Evolutionary conservation across 306 rosid genomes (phyloP).

Genomic region (Acacia confusa): DNA sequence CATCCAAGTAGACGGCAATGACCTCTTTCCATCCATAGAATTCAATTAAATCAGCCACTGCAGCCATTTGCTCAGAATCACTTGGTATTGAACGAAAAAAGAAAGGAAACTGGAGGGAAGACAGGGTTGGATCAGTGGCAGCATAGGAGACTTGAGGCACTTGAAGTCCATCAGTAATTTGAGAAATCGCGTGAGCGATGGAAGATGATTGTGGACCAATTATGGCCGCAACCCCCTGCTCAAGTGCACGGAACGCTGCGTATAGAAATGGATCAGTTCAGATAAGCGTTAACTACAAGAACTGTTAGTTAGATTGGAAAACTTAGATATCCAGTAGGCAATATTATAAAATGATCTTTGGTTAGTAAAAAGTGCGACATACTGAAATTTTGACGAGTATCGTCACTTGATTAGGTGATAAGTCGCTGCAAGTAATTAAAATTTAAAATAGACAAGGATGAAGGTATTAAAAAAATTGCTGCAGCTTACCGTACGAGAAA

Average conservation of each 20-base stretch:
- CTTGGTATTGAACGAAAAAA: conserved; percentile 72
- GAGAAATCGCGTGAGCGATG: conserved; percentile 72
- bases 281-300: conserved; percentile 28
- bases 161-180: conserved; percentile 76
- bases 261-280: conserved; percentile 27
- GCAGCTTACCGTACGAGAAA: too few species aligned
- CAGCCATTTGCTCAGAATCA: conserved; percentile 80
- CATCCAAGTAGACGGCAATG: conserved; percentile 68
- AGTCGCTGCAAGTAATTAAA: conserved; percentile 8
- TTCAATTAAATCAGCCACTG: conserved; percentile 71
- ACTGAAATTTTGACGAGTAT: conserved; percentile 26
- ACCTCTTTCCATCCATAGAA: conserved; percentile 86
- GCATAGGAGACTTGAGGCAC: conserved; percentile 92
- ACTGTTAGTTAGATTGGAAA: conserved; percentile 27
- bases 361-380: conserved; percentile 21
- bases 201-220: conserved; percentile 92
- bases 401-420: conserved; percentile 11
- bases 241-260: conserved; percentile 84
- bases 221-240: conserved; percentile 64
- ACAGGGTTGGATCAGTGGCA: conserved; percentile 89
- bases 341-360: neutral
- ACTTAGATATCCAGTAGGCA: neutral
- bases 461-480: neutral
- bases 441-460: neutral
- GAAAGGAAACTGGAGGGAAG: conserved; percentile 86